Percentiles rank a stretch among this genome's conserved stretches.
Conservation (phyloP, 2,329 filamentous ascomycete genomes). For the Neophaeococcomyces aloes region DNA sequence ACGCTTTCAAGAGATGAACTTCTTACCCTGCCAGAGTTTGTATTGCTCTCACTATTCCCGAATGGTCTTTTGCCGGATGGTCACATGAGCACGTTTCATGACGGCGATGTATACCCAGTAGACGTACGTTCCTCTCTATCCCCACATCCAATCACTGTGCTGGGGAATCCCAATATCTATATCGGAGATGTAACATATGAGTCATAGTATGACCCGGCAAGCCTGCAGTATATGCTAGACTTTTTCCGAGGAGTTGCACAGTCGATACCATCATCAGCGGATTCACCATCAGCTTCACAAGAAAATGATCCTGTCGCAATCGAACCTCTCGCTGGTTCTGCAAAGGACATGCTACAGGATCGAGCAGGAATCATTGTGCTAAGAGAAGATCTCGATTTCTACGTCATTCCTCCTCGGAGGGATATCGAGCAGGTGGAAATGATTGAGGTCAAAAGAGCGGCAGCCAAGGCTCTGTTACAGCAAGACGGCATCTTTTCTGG, state of each 20-base stretch:
- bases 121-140: slow-evolving; percentile 59
- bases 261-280: slow-evolving; percentile 70
- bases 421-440: slow-evolving; percentile 83
- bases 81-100: slow-evolving; percentile 84
- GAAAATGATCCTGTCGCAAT: slow-evolving; percentile 54
- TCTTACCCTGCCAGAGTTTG: slow-evolving; percentile 90
- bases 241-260: slow-evolving; percentile 95
- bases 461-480: slow-evolving; percentile 70
- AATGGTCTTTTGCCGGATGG: slow-evolving; percentile 97
- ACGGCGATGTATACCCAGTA: slow-evolving; percentile 90
- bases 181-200: slow-evolving; percentile 43
- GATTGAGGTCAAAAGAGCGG: slow-evolving; percentile 91
- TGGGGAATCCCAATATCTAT: slow-evolving; percentile 21
- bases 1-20: slow-evolving; percentile 91
- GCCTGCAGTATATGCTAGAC: slow-evolving; percentile 96
- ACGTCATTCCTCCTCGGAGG: slow-evolving; percentile 76
- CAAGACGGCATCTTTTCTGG: slow-evolving; percentile 96
- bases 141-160: slow-evolving; percentile 19
- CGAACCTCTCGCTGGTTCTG: slow-evolving; percentile 60
- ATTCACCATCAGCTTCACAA: slow-evolving; percentile 54
- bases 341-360: slow-evolving; percentile 70
- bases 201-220: slow-evolving; percentile 84
- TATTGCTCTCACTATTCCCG: slow-evolving; percentile 91
- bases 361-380: slow-evolving; percentile 94
- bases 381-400: slow-evolving; percentile 93